Evolutionary conservation across 257 asterid genomes (phyloP).

Genomic region (Solanum sejunctum): DNA sequence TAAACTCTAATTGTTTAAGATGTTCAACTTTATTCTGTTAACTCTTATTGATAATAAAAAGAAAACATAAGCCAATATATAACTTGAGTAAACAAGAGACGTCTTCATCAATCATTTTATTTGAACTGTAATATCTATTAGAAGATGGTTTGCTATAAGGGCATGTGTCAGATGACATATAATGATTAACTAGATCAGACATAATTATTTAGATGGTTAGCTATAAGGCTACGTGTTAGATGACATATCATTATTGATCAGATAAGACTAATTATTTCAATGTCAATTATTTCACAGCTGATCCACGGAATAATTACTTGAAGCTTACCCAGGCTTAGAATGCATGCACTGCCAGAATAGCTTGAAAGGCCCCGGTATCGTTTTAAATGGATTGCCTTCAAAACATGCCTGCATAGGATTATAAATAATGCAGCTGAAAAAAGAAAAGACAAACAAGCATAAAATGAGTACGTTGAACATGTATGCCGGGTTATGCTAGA

Average conservation of each 20-base stretch:
- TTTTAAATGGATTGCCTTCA: constrained; percentile 95
- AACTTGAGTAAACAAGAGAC: not conserved
- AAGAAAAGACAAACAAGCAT: not conserved
- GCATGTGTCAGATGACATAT: not conserved
- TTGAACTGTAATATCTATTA: not conserved
- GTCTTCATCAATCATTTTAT: not conserved
- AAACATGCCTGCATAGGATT: constrained; percentile 56
- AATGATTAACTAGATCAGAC: not conserved
- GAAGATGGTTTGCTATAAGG: not conserved
- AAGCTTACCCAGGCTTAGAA: constrained; percentile 79
- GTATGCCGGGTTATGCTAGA: not conserved
- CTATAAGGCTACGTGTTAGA: not conserved
- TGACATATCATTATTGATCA: not conserved
- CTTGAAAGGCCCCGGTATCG: constrained; percentile 95
- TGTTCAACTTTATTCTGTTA: not conserved
- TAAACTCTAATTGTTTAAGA: not conserved
- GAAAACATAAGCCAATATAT: not conserved
- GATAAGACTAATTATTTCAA: not conserved
- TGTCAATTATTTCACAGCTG: not conserved
- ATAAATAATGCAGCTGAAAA: not conserved
- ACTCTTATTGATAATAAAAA: not conserved
- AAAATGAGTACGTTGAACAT: not conserved
- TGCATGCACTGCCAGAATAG: constrained; percentile 89
- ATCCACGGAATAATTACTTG: not conserved
- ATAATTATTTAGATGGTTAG: not conserved